Percentiles rank a stretch among this genome's conserved stretches.
These are phyloP conservation scores for Alternaria consortialis DNA, from an alignment of 2,329 filamentous ascomycete genomes.

Conservation along the genomic window DNA sequence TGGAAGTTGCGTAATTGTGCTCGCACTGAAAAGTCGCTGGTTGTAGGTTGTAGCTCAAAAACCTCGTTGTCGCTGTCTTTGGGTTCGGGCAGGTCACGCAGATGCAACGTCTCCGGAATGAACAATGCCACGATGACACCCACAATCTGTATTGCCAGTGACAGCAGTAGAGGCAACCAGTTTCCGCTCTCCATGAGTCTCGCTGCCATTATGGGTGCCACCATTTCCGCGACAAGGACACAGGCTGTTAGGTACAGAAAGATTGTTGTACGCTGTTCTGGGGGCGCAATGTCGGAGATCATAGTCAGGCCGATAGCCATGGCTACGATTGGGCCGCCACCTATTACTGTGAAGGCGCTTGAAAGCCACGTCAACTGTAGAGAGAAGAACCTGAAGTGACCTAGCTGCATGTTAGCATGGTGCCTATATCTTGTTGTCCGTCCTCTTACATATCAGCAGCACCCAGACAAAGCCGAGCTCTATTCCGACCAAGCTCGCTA, in stretches of 20 bases:
- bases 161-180: slow-evolving; percentile 45
- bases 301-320: slow-evolving; percentile 60
- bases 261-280: slow-evolving; percentile 52
- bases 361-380: slow-evolving; percentile 60
- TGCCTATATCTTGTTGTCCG: neutral
- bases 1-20: slow-evolving; percentile 48
- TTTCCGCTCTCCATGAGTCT: slow-evolving; percentile 45
- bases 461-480: slow-evolving; percentile 44
- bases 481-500: slow-evolving; percentile 55
- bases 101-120: slow-evolving; percentile 47
- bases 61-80: slow-evolving; percentile 22
- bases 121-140: slow-evolving; percentile 39
- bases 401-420: slow-evolving; percentile 24
- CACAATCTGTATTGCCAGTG: slow-evolving; percentile 39
- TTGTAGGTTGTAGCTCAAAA: slow-evolving; percentile 29
- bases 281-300: slow-evolving; percentile 60
- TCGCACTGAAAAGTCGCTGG: slow-evolving; percentile 32
- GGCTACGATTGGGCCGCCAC: slow-evolving; percentile 59
- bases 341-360: slow-evolving; percentile 56
- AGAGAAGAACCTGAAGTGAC: slow-evolving; percentile 51
- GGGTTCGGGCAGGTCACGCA: slow-evolving; percentile 44
- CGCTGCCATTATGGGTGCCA: slow-evolving; percentile 46
- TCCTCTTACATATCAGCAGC: slow-evolving; percentile 42
- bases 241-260: slow-evolving; percentile 41
- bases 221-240: slow-evolving; percentile 46